Percentiles rank a stretch among this genome's conserved stretches.
Evolutionary conservation across 192 early-diverging fungal species (phyloP).

Genomic region (Linnemannia elongata): DNA sequence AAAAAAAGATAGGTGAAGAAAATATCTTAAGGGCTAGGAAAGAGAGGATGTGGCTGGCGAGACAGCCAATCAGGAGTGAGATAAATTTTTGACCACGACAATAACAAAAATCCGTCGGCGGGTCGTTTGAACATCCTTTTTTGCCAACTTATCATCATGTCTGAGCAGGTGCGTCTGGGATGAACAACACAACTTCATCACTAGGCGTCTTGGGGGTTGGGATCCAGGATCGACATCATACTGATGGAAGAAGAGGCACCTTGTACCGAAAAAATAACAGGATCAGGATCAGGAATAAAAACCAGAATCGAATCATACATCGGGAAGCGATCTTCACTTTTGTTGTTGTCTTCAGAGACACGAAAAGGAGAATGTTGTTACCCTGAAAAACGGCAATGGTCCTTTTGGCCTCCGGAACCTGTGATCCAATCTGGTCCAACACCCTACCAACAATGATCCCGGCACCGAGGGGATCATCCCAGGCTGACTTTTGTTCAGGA

Average conservation of each 20-base stretch:
- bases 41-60: constrained; percentile 16
- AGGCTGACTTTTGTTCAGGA: not conserved
- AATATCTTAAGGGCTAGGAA: not conserved
- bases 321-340: not conserved
- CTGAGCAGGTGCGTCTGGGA: constrained; percentile 55
- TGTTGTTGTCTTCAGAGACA: not conserved
- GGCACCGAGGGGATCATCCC: not conserved
- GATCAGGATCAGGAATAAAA: not conserved
- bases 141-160: constrained; percentile 56
- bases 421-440: not conserved
- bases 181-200: not conserved
- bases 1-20: not conserved
- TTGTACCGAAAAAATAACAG: not conserved
- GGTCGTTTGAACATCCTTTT: constrained; percentile 51
- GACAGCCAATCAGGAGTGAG: constrained; percentile 17
- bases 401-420: not conserved
- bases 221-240: not conserved
- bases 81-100: constrained; percentile 31
- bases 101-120: constrained; percentile 32
- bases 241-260: not conserved
- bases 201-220: not conserved
- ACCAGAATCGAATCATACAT: not conserved
- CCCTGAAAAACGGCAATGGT: not conserved
- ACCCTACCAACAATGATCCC: not conserved
- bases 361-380: not conserved